Base-by-base conservation (phyloP, 768 basidiomycete species). In the Scleroderma citrinum region DNA sequence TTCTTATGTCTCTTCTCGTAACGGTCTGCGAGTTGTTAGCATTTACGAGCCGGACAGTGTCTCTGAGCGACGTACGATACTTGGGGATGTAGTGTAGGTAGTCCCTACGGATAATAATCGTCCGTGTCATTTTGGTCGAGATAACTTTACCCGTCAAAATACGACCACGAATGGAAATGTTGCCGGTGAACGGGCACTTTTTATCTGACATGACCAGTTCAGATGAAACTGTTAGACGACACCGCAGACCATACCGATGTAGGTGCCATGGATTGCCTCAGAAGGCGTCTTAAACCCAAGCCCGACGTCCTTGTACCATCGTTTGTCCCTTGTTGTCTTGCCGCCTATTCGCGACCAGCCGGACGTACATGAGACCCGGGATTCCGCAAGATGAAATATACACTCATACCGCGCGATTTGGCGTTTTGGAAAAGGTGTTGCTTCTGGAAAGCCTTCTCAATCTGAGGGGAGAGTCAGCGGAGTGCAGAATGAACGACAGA, bases 1-100 rank as follows among this genome's bases (percentile, higher is more conserved):
- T 99, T 99, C 78, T 95, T 96, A 79, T 99, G 96, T 64, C 95
- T 76, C 74, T 94, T 94, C 73, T 94, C 95, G 71, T 97, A 98
- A 77, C 95, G 92, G 77, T 93, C 90, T 92, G 38, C 30, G n/a
- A 32, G 23, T 6, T 35, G 48, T 60, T 52, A 60, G 48, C 30
- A 45, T 30, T 44, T 24, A 34, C 38, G 40, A 19, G 20, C 36
- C 23, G 48, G 44, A 48, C 20, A 29, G 10, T 11, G 21, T 19
- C 12, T 38, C n/a, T 20, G 30, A 38, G 6, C 16, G 26, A 80
- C 89, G 66, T 68, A 92, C 90, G 88, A 81, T 98, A 99, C 80
- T 99, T 99, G 59, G 94, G 92, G 69, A 99, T 81, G 76, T 93
- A 98, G 75, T 93, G 91, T 42, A 93, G 82, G 72, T 92, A 92